Evolutionary conservation across 1,139 yeast genomes (phyloP), one percentile per base, ranked within the genome.

Genomic region (Schizosaccharomyces versatilis): DNA sequence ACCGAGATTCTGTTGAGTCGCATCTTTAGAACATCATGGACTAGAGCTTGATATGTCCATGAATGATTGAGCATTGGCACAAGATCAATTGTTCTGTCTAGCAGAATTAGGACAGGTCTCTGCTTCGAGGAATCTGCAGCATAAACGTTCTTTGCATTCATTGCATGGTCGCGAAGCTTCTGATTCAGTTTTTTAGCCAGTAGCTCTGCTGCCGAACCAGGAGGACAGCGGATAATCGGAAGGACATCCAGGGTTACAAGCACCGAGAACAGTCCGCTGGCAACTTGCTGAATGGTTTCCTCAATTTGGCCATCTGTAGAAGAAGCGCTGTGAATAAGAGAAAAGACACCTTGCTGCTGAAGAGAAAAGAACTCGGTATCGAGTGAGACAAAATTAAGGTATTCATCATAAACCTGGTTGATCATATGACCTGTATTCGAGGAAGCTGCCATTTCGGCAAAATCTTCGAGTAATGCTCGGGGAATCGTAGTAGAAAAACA

Each of bases 11-110:
- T 78, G 67, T 88, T 88, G 64, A 94, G 76, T 61, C 80, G 77
- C 62, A 90, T 73, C 56, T 77, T 76, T 66, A 93, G 84, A 9
- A 86, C 94, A 66, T 90, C 99, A 63, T 88, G 83, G 14, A 90
- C 94, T 77, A 90, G 80, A 63, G 96, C 86, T 69, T 90, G 95
- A 66, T 90, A 90, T 54, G 94, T 86, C 97, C 98, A 88, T 6
- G 96, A 85, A 67, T 90, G 99, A 1, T 93, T 78, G 66, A 93
- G 80, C 97, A 90, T 88, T 36, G 95, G 81, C 1, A 90, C 81
- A 59, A 93, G 72, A 67, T 93, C 97, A 58, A 90, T 74, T 63
- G 83, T 84, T 65, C 99, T 76, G 67, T 90, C 99, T 57, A 88
- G 70, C 55, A 90, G 69, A 42, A 93, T 74, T 62, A 90, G 72